Evolutionary conservation across 2,329 filamentous ascomycete genomes (phyloP), one percentile per base, ranked within the genome.

Genomic region (Fusarium nodosum): DNA sequence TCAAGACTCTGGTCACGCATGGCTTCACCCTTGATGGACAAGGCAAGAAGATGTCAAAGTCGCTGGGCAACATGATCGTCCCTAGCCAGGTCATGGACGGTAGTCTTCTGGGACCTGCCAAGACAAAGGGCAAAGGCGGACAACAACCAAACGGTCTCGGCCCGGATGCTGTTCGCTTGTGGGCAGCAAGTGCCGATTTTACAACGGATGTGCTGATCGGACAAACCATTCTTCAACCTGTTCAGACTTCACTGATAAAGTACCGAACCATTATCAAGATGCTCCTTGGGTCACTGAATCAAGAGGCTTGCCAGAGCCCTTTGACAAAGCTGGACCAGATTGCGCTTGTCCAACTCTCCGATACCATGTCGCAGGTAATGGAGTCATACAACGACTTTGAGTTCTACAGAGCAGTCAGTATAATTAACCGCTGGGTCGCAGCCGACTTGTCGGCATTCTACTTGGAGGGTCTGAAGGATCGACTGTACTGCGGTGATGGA

Each of bases 1-100:
- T 97, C 82, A 92, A 90, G 75, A 92, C 89, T 5, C 84, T 99
- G n/a, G 90, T 97, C 64, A 99, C 96, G 0, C 96, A 99, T 77
- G 96, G 96, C 1, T 99, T 99, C 77, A 94, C 93, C 0, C 87
- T 99, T 3, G 96, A 99, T 74, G 86, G 91, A 51, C 83, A 92
- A 36, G 94, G 94, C n/a, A 93, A 93, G 77, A 99, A 99, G 79
- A 99, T 99, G 96, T 97, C 94, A 77, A 99, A 99, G 79, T 97
- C 94, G 0, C 82, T 97, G 2, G 96, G 96, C 18, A 99, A 99
- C 75, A 90, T 92, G 30, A 89, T 98, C 58, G 86, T 88, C 0
- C 94, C 95, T 0, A 83, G 87, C 9, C 85, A 97, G 66, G 94
- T 99, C 70, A 96, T 97, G 84, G 88, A 93, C 54, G 95, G 95